Evolutionary conservation across 2,329 filamentous ascomycete genomes (phyloP).

Genomic region (Apiospora aurea): DNA sequence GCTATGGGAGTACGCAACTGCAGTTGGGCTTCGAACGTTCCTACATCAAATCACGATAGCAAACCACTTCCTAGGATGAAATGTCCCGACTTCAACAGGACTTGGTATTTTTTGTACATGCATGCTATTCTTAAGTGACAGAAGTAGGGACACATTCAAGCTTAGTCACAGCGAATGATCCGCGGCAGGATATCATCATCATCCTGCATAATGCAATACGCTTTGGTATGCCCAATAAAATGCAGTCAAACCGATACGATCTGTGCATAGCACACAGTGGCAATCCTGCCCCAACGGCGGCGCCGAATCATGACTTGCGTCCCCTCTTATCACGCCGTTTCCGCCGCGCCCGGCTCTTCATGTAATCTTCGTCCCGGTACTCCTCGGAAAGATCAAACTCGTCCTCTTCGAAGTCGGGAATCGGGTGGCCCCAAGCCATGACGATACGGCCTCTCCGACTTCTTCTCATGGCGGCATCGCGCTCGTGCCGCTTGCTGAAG

Average conservation of each 20-base stretch:
- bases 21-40: neutral
- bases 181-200: neutral
- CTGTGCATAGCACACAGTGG: neutral
- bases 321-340: constrained; percentile 66
- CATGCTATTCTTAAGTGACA: neutral
- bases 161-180: neutral
- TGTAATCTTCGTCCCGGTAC: constrained; percentile 61
- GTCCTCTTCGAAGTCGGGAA: constrained; percentile 74
- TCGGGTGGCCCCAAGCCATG: constrained; percentile 80
- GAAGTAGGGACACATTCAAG: constrained; percentile 5
- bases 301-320: constrained; percentile 42
- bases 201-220: constrained; percentile 2
- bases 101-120: constrained; percentile 10
- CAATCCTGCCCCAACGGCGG: neutral
- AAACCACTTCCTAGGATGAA: neutral
- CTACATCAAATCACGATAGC: neutral
- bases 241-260: neutral
- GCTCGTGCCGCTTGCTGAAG: constrained; percentile 79
- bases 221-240: constrained; percentile 3
- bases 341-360: constrained; percentile 67
- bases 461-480: constrained; percentile 74
- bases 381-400: constrained; percentile 81
- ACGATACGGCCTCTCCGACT: constrained; percentile 73
- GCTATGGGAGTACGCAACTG: too few species aligned
- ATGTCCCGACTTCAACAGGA: neutral